These are phyloP conservation scores for Scedosporium dehoogii DNA, from an alignment of 2,329 filamentous ascomycete genomes.

Conservation along the genomic window DNA sequence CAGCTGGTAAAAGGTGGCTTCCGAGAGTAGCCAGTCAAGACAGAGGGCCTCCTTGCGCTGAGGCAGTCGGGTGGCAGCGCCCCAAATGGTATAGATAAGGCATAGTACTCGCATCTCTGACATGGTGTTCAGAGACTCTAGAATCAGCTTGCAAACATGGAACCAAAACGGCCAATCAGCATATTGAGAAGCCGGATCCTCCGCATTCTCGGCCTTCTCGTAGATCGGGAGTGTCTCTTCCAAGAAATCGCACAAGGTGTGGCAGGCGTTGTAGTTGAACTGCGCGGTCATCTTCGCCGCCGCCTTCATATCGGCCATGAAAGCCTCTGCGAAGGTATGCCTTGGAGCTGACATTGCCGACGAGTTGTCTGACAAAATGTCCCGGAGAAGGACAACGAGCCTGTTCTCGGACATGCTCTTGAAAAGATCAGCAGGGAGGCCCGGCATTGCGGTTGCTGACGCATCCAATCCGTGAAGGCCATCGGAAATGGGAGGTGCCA, in stretches of 20 bases:
- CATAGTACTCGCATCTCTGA: constrained; percentile 79
- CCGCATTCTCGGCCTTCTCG: constrained; percentile 33
- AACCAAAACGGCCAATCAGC: constrained; percentile 82
- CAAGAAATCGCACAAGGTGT: constrained; percentile 83
- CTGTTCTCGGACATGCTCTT: constrained; percentile 84
- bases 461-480: constrained; percentile 50
- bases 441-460: constrained; percentile 49
- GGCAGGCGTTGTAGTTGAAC: constrained; percentile 75
- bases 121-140: constrained; percentile 77
- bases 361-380: constrained; percentile 53
- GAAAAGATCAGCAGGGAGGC: constrained; percentile 58
- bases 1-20: constrained; percentile 65
- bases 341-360: constrained; percentile 33
- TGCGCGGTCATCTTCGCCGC: constrained; percentile 66
- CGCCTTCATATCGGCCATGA: constrained; percentile 63
- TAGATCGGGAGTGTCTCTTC: constrained; percentile 68
- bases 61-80: constrained; percentile 55
- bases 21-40: constrained; percentile 63
- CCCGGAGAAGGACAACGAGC: constrained; percentile 69
- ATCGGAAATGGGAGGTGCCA: constrained; percentile 33
- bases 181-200: constrained; percentile 30
- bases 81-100: constrained; percentile 74
- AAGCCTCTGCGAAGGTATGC: constrained; percentile 66
- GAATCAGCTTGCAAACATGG: constrained; percentile 66
- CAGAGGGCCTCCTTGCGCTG: constrained; percentile 62